A percentile compares a stretch with the other conserved stretches of the same genome.
phyloP scores from a whole-genome alignment of 2,329 filamentous ascomycete genomes.

The Mollisia scopiformis region DNA sequence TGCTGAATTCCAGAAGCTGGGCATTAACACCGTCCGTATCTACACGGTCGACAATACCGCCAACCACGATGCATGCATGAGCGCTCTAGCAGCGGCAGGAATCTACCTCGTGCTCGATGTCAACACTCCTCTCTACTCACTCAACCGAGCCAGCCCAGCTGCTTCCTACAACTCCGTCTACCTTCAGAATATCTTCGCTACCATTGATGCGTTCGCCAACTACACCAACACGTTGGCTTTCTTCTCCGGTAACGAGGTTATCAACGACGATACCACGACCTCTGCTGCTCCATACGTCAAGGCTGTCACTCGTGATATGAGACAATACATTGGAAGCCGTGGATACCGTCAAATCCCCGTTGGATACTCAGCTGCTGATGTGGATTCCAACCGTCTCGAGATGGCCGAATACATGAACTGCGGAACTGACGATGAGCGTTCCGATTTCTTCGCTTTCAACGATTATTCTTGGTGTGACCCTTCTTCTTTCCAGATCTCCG shows the following conservation, averaged over 20 bases:
- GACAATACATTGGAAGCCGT: constrained; percentile 52
- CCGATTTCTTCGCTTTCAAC: constrained; percentile 69
- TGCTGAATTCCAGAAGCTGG: constrained; percentile 66
- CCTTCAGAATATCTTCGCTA: constrained; percentile 72
- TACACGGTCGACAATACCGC: constrained; percentile 74
- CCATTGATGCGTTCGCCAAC: constrained; percentile 67
- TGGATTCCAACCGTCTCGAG: constrained; percentile 67
- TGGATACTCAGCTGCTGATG: constrained; percentile 66
- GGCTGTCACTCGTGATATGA: constrained; percentile 60
- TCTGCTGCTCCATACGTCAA: constrained; percentile 58
- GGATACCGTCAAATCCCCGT: constrained; percentile 55
- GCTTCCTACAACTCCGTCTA: constrained; percentile 71
- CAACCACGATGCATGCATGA: constrained; percentile 72
- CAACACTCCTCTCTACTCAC: constrained; percentile 70
- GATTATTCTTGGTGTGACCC: constrained; percentile 70
- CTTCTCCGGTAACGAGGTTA: constrained; percentile 63
- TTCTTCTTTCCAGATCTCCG: constrained; percentile 59
- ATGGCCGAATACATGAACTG: constrained; percentile 78
- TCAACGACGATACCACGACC: constrained; percentile 56
- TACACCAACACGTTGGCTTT: constrained; percentile 71
- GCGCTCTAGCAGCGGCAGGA: constrained; percentile 64
- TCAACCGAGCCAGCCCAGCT: constrained; percentile 63
- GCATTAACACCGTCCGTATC: constrained; percentile 73
- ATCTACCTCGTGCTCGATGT: constrained; percentile 76
- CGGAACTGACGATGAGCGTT: constrained; percentile 65